Evolutionary conservation across 83 land plant genomes (phyloP).

Genomic region (Picea abies): DNA sequence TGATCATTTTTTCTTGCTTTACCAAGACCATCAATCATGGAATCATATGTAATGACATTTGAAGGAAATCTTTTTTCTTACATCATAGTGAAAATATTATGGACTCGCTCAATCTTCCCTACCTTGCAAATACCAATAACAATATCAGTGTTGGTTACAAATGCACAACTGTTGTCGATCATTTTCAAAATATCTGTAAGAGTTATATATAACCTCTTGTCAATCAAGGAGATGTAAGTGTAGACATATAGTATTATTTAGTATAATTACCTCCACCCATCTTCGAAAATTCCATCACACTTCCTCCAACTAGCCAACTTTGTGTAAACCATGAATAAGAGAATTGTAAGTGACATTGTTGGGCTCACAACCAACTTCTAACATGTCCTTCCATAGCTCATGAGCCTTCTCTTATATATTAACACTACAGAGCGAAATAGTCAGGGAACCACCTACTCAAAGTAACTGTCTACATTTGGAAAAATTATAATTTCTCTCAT

Average conservation of each 20-base stretch:
- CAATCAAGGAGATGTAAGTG: conserved; percentile 72
- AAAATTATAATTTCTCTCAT: not conserved
- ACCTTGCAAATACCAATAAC: conserved; percentile 80
- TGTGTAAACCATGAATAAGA: conserved; percentile 77
- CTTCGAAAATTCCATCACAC: conserved; percentile 33
- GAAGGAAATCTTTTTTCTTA: conserved; percentile 65
- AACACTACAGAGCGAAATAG: conserved; percentile 75
- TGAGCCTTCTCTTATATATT: conserved; percentile 61
- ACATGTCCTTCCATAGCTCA: conserved; percentile 67
- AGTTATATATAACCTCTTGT: conserved; percentile 59
- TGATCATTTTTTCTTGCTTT: conserved; percentile 51
- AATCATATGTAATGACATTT: conserved; percentile 71
- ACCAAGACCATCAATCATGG: conserved; percentile 76
- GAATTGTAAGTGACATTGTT: conserved; percentile 64
- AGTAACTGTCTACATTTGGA: conserved; percentile 49
- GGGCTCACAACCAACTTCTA: conserved; percentile 53
- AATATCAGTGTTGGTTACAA: conserved; percentile 73
- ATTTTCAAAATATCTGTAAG: conserved; percentile 66
- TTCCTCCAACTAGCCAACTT: too few relatives aligned
- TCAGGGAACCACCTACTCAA: conserved; percentile 54
- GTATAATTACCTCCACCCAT: conserved; percentile 50
- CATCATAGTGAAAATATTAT: conserved; percentile 67
- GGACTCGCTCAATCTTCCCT: conserved; percentile 70
- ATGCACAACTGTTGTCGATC: conserved; percentile 62
- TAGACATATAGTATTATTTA: conserved; percentile 28